These are phyloP conservation scores for Aspergillus aculeatus DNA, from an alignment of 2,329 filamentous ascomycete species.

Conservation along the genomic window DNA sequence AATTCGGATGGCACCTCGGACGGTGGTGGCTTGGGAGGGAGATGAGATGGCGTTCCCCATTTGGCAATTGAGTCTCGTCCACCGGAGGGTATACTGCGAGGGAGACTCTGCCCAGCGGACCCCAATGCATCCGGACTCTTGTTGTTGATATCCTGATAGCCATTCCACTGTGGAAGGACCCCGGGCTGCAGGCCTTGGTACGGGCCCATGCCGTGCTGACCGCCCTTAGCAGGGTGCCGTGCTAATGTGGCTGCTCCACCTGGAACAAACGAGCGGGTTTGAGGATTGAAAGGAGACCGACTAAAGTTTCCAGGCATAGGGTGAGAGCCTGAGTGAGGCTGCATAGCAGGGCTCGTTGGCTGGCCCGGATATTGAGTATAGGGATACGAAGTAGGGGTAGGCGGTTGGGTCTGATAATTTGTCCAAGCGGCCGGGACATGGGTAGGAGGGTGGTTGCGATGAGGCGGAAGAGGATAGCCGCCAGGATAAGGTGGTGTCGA, in stretches of 20 bases:
- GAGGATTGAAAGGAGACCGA: slow-evolving; percentile 86
- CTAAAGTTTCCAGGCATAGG: slow-evolving; percentile 82
- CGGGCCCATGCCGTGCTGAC: slow-evolving; percentile 28
- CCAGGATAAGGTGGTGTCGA: slow-evolving; percentile 32
- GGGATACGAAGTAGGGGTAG: slow-evolving; percentile 60
- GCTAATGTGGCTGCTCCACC: slow-evolving; percentile 42
- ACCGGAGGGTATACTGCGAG: slow-evolving; percentile 23
- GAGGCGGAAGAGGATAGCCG: slow-evolving; percentile 34
- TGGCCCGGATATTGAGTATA: slow-evolving; percentile 76
- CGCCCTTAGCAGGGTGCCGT: slow-evolving; percentile 35
- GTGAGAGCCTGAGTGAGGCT: slow-evolving; percentile 73
- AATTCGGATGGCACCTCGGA: slow-evolving; percentile 45
- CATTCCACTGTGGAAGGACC: slow-evolving; percentile 30
- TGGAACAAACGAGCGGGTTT: slow-evolving; percentile 89
- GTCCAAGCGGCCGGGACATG: slow-evolving; percentile 36
- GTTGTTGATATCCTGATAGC: slow-evolving; percentile 24
- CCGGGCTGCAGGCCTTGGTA: slow-evolving; percentile 26
- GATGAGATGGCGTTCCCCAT: slow-evolving; percentile 52
- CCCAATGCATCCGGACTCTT: slow-evolving; percentile 24
- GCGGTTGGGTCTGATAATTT: slow-evolving; percentile 36
- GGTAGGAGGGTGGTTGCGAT: slow-evolving; percentile 36
- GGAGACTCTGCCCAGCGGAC: slow-evolving; percentile 14
- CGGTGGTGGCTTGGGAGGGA: slow-evolving; percentile 52
- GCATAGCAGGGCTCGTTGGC: slow-evolving; percentile 55
- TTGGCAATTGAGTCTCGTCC: slow-evolving; percentile 46